Evolutionary conservation across 2,329 filamentous ascomycete genomes (phyloP), one percentile per base, ranked within the genome.

Genomic region (Sarocladium kiliense): DNA sequence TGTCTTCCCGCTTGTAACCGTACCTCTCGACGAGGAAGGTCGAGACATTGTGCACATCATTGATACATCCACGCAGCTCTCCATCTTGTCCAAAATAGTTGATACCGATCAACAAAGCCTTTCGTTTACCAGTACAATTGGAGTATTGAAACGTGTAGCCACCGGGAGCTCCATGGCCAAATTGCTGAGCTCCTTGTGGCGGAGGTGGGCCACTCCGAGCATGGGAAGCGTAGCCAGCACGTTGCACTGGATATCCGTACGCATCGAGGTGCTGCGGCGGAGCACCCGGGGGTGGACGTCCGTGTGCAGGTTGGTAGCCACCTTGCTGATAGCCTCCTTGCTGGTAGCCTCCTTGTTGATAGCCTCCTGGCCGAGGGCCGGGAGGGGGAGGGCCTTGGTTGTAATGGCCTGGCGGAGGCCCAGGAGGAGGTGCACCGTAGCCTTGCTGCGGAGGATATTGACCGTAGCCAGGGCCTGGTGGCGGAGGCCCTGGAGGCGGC

Each of bases 31-130:
- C 84, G 58, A 91, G 72, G 69, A 89, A 91, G 55, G 73, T 72
- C 30, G 86, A 89, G 70, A 91, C 81, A 67, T 91, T 91, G 72
- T 86, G 84, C 32, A 88, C 86, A 67, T 91, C 88, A 71, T 91
- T 91, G 78, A 91, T 89, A 71, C 88, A 91, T 42, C 88, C 88
- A 57, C 84, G 77, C 54, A 91, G 79, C 75, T 89, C 85, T 50
- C 82, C 87, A 21, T 84, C 72, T 65, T 88, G 85, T 54, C 84
- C 83, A 63, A 90, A 87, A 74, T 91, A 91, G 76, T 91, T 91
- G 77, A 91, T 89, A 54, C 88, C 88, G 59, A 91, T 89, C 55
- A 91, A 73, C 55, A 91, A 73, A 7, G 88, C 88, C 74, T 89
- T 90, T 64, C 87, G 79, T 60, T 79, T 80, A 54, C 88, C 88